These are phyloP conservation scores for Clavulina sp. DNA, from an alignment of 768 basidiomycete species.

Conservation along the genomic window DNA sequence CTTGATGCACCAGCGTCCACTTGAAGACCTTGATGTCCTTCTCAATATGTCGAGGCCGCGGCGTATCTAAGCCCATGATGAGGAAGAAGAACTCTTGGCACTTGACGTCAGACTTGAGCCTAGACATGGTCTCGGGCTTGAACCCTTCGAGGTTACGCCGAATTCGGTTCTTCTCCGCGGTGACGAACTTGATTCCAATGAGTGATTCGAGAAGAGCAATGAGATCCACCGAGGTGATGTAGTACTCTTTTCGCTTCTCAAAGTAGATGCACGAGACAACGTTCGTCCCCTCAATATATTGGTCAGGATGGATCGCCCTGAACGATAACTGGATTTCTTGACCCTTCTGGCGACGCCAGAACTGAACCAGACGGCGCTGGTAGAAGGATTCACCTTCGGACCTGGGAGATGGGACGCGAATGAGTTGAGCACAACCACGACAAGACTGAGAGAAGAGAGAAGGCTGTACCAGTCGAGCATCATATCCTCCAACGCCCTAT, in stretches of 20 bases:
- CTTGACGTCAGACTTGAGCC: conserved; percentile 49
- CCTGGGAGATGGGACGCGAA: no score
- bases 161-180: conserved; percentile 95
- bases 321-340: conserved; percentile 22
- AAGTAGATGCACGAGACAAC: conserved; percentile 43
- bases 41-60: conserved; percentile 91
- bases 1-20: conserved; percentile 25
- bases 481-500: no score
- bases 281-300: conserved; percentile 22
- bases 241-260: conserved; percentile 56
- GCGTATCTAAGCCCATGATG: conserved; percentile 91
- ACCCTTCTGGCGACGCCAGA: conserved; percentile 26
- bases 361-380: conserved; percentile 25
- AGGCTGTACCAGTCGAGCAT: no score
- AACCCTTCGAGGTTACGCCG: conserved; percentile 88
- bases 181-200: conserved; percentile 56
- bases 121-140: conserved; percentile 77
- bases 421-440: no score
- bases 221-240: conserved; percentile 89
- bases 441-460: no score
- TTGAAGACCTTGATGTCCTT: conserved; percentile 61
- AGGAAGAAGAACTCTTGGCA: conserved; percentile 73
- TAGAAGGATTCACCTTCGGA: conserved; percentile 23
- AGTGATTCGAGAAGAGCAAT: conserved; percentile 80
- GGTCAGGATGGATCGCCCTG: conserved; percentile 20